Evolutionary conservation across 169 alveolate genomes (phyloP), one percentile per base, ranked within the genome.

Genomic region (Plasmodium adleri): DNA sequence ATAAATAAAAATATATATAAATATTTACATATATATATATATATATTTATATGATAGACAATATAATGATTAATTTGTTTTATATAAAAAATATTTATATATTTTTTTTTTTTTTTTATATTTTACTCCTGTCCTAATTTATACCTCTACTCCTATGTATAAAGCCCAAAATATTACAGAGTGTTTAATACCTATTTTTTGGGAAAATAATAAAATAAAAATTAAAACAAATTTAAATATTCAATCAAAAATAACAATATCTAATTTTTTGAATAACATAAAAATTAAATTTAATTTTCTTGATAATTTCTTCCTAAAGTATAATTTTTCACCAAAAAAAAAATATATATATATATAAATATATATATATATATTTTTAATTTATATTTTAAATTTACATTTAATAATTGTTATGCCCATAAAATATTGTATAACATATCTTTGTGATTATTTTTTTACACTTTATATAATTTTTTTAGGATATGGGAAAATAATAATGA

Each of bases 221-320:
- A 64, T 17, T 5, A 76, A 64, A 17, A 22, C 24, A n/a, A 76
- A 50, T 58, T 15, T 58, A 10, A 64, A 28, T 76, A 52, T 28
- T 13, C 75, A 76, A 26, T 47, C 71, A 9, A 76, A 64, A 68
- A 24, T 64, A 49, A 49, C 78, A 7, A 47, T 76, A 64, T 76
- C 89, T 6, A 76, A 1, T 12, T 76, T 76, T 50, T 22, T 68
- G 17, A 76, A 22, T 32, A 76, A 50, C 32, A 70, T 76, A 56
- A 47, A 76, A 49, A 59, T 76, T 28, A n/a, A 68, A 13, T 70
- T 76, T 63, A 59, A 47, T 1, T 50, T 49, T n/a, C 63, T 76
- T 49, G 89, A 76, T 28, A 64, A 24, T 13, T 76, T 76, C 26
- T 76, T 76, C 32, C 54, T 76, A 56, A 76, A 47, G 89, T 63